These are phyloP conservation scores for Endocarpon pusillum DNA, from an alignment of 495 filamentous ascomycete species.

Conservation along the genomic window DNA sequence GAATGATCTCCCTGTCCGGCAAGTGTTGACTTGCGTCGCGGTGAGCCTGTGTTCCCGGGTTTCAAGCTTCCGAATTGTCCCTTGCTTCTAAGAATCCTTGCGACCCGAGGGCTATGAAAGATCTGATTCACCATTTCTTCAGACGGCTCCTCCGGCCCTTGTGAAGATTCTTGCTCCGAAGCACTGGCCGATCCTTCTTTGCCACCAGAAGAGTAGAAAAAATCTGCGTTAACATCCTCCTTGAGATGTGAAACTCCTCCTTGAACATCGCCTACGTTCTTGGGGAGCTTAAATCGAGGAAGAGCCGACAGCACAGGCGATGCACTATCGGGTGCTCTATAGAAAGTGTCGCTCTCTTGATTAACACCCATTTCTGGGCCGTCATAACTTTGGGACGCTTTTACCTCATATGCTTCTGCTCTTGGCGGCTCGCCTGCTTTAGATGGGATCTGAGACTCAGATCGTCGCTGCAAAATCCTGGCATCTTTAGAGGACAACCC, in stretches of 20 bases:
- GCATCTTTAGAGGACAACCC: constrained; percentile 22
- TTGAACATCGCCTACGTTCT: constrained; percentile 30
- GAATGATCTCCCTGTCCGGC: no score
- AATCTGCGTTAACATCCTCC: constrained; percentile 37
- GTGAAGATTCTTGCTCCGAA: no score
- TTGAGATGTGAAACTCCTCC: constrained; percentile 15
- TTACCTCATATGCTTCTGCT: constrained; percentile 13
- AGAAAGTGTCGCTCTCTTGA: constrained; percentile 41
- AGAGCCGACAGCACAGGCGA: constrained; percentile 34
- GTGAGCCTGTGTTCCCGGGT: no score
- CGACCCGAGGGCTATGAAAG: constrained; percentile 43
- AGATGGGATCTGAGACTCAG: constrained; percentile 39
- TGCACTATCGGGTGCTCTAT: constrained; percentile 27
- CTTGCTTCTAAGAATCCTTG: constrained; percentile 30
- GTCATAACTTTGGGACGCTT: constrained; percentile 5
- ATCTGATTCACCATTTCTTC: constrained; percentile 43
- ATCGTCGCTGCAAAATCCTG: constrained; percentile 30
- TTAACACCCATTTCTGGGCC: constrained; percentile 19
- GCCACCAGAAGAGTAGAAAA: constrained; percentile 36
- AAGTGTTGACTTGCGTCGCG: no score
- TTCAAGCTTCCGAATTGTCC: constrained; percentile 9
- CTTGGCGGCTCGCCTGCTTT: constrained; percentile 20
- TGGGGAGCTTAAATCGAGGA: constrained; percentile 42
- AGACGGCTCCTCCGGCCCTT: constrained; percentile 28
- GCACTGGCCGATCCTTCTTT: no score